Percentiles rank a stretch among this genome's conserved stretches.
Evolutionary conservation across 2,329 filamentous ascomycete genomes (phyloP).

Genomic region (Hypomyces perniciosus): DNA sequence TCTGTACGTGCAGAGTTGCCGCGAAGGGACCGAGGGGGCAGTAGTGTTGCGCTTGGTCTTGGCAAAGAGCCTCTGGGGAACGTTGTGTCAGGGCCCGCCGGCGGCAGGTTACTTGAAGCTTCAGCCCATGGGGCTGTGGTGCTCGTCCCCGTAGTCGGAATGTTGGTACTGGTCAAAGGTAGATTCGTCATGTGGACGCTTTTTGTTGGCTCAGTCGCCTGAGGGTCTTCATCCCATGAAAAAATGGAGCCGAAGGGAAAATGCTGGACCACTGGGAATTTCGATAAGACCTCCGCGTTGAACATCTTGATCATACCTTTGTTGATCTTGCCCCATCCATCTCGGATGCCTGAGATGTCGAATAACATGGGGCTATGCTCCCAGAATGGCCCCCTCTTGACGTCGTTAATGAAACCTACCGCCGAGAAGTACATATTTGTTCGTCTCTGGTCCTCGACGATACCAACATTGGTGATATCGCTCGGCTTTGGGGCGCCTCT

Average conservation of each 20-base stretch:
- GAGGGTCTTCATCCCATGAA: conserved; percentile 64
- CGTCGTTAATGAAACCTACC: conserved; percentile 93
- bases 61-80: neutral
- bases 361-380: conserved; percentile 91
- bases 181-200: no score
- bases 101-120: neutral
- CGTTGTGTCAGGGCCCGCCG: no score
- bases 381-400: conserved; percentile 96
- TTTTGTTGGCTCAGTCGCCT: conserved; percentile 32
- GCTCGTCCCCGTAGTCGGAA: no score
- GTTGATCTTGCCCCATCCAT: conserved; percentile 98
- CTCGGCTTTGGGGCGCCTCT: conserved; percentile 63
- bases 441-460: conserved; percentile 59
- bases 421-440: conserved; percentile 90
- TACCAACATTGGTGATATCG: conserved; percentile 58
- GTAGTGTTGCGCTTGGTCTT: neutral
- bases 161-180: no score
- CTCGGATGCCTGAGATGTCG: conserved; percentile 84
- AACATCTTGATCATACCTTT: conserved; percentile 99
- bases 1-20: no score
- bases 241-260: conserved; percentile 81
- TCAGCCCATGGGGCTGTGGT: neutral
- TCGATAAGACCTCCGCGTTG: conserved; percentile 89
- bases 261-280: conserved; percentile 98
- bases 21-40: no score